A percentile compares a stretch with the other conserved stretches of the same genome.
Evolutionary conservation across 768 basidiomycete genomes (phyloP).

Genomic region (Amanita muscaria): DNA sequence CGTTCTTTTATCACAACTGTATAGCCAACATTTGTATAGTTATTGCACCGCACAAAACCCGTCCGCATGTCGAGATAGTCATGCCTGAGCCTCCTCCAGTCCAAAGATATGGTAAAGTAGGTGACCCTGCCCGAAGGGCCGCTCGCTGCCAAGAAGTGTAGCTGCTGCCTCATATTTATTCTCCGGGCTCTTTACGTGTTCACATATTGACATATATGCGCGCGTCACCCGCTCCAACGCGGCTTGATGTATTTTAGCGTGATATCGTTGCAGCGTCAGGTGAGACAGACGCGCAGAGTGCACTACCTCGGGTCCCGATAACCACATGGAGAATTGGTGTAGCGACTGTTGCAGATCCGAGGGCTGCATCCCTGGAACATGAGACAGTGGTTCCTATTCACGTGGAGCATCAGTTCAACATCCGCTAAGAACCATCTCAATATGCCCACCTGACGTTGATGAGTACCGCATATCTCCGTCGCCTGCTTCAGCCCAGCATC

Average conservation of each 20-base stretch:
- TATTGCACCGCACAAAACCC: slow-evolving; percentile 24
- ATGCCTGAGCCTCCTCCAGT: slow-evolving; percentile 35
- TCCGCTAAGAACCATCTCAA: not conserved
- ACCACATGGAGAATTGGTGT: slow-evolving; percentile 71
- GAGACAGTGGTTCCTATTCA: slow-evolving; percentile 62
- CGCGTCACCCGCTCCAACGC: slow-evolving; percentile 60
- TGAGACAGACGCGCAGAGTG: slow-evolving; percentile 73
- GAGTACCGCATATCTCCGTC: slow-evolving; percentile 33
- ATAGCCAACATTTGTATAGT: slow-evolving; percentile 21
- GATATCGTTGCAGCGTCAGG: slow-evolving; percentile 58
- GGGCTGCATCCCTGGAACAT: slow-evolving; percentile 57
- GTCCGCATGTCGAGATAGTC: slow-evolving; percentile 4
- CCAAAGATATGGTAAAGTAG: slow-evolving; percentile 75
- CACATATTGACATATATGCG: slow-evolving; percentile 68
- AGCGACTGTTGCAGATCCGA: slow-evolving; percentile 54
- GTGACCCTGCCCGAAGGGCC: slow-evolving; percentile 75
- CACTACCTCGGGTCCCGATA: slow-evolving; percentile 73
- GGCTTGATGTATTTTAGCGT: slow-evolving; percentile 63
- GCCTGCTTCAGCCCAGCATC: slow-evolving; percentile 48
- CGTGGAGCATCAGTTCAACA: not conserved
- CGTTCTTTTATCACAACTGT: not conserved
- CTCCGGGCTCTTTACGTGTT: slow-evolving; percentile 62
- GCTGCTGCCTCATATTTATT: slow-evolving; percentile 89
- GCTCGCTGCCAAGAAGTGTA: slow-evolving; percentile 72
- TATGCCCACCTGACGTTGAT: slow-evolving; percentile 29